Evolutionary conservation across 371 early-diverging fungal species (phyloP), one percentile per base, ranked within the genome.

Genomic region (Circinella minor): DNA sequence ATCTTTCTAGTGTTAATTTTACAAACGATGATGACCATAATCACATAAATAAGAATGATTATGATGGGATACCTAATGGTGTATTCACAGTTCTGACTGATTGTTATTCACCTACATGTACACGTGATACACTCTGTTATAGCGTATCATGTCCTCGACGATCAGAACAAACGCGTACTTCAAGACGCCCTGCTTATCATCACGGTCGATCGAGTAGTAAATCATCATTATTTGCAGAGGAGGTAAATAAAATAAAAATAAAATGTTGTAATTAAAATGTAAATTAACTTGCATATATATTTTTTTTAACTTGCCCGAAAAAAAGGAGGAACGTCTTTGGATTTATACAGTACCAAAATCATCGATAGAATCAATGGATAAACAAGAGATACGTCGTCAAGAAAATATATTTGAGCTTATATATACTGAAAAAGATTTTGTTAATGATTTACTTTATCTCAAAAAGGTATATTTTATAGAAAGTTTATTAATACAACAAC

Each of bases 391-490:
- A 68, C 94, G 92, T 70, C 89, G 98, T 0, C 98, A 98, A 78
- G 97, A 98, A 72, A 91, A 91, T 55, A 94, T 98, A 62, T 97
- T 90, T 77, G 98, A 98, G 78, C 75, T 97, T 60, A 91, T 98
- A 43, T 89, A 94, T 61, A 95, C 94, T 1, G 98, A 97, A 77
- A 90, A 90, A 65, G 95, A 96, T 75, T 98, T 93, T 82, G 95
- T 96, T 13, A 87, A 89, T 51, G 98, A 98, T 74, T 55, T 88
- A 65, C 68, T 62, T 13, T 78, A 86, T 51, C 57, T 87, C 18
- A 64, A 77, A 73, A 89, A 89, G 76, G 93, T 94, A 81, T 39
- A 81, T 63, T 27, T 20, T 36, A 17, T 3, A 55, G 0, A 3
- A 15, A 61, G 34, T 18, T 47, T 10, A 37, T 8, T 67, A 15